phyloP scores from a whole-genome alignment of 495 filamentous ascomycete species.

The Penicillium cinerascens region DNA sequence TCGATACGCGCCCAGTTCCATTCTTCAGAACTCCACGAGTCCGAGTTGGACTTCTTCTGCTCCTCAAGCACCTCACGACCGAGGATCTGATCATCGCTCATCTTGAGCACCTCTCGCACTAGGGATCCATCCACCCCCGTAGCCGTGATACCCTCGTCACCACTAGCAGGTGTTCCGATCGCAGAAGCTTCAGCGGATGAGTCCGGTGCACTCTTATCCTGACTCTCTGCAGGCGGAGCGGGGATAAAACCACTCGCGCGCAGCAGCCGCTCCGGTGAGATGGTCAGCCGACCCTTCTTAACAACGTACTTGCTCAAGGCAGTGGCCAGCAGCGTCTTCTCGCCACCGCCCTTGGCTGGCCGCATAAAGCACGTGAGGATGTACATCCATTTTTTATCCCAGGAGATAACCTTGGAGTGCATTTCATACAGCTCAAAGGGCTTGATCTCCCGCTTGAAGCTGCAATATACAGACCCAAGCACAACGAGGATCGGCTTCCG shows the following conservation, averaged over 20 bases:
- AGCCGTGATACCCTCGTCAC: constrained; percentile 31
- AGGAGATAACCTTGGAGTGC: constrained; percentile 61
- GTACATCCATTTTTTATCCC: constrained; percentile 86
- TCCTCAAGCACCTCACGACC: constrained; percentile 23
- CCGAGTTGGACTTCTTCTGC: constrained; percentile 32
- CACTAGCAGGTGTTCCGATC: constrained; percentile 32
- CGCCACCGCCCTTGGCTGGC: constrained; percentile 38
- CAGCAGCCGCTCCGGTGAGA: constrained; percentile 76
- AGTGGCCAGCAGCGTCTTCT: constrained; percentile 65
- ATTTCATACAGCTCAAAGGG: constrained; percentile 65
- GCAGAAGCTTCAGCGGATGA: constrained; percentile 32
- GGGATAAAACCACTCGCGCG: constrained; percentile 62
- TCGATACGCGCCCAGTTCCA: constrained; percentile 58
- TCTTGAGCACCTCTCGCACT: constrained; percentile 37
- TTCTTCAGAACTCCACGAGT: constrained; percentile 37
- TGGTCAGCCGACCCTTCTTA: constrained; percentile 81
- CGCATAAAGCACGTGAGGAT: constrained; percentile 68
- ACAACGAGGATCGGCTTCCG: constrained; percentile 49
- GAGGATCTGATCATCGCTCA: constrained; percentile 30
- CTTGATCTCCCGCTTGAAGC: constrained; percentile 65
- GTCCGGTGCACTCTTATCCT: constrained; percentile 5
- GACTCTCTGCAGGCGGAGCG: constrained; percentile 14
- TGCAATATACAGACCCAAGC: constrained; percentile 63
- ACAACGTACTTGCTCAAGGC: constrained; percentile 84
- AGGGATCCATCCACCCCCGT: constrained; percentile 33